Conservation (phyloP, 176 grass and related monocot genomes). For the Ensete glaucum region DNA sequence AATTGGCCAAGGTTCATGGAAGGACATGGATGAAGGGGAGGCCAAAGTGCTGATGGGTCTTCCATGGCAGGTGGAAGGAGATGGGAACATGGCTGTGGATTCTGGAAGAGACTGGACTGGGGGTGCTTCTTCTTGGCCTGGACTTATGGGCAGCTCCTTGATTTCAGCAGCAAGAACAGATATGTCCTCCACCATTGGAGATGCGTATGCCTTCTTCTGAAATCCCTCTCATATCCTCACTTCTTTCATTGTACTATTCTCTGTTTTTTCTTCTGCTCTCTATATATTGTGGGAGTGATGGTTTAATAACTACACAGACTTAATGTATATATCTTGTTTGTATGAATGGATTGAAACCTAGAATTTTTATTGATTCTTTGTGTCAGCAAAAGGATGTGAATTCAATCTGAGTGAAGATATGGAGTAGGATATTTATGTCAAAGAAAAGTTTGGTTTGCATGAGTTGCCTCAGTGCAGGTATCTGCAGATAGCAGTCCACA, state of each 20-base stretch:
- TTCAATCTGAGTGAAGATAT: neutral
- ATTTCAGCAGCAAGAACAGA: conserved; percentile 1
- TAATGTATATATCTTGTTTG: neutral
- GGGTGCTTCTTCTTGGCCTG: conserved; percentile 17
- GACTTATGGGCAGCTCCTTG: conserved; percentile 20
- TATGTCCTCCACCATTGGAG: neutral
- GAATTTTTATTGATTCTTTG: too few species aligned
- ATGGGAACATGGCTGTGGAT: conserved; percentile 18
- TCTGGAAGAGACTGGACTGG: conserved; percentile 18
- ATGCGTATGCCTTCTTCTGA: conserved; percentile 1
- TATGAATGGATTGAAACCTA: neutral
- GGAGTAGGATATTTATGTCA: neutral
- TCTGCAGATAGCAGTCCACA: too few species aligned
- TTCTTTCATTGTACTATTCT: neutral
- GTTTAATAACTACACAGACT: neutral
- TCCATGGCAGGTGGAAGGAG: conserved; percentile 6
- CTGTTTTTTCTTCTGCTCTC: neutral
- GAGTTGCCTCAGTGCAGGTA: too few species aligned
- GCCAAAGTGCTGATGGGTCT: conserved; percentile 16
- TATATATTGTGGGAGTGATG: neutral
- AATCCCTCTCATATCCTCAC: neutral
- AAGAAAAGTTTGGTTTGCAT: neutral
- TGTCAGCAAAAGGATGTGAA: too few species aligned
- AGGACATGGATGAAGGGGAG: conserved; percentile 10
- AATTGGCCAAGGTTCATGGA: conserved; percentile 10